Percentiles rank a stretch among this genome's conserved stretches.
These are phyloP conservation scores for Tricholomella constricta DNA, from an alignment of 768 basidiomycete species.

Conservation along the genomic window DNA sequence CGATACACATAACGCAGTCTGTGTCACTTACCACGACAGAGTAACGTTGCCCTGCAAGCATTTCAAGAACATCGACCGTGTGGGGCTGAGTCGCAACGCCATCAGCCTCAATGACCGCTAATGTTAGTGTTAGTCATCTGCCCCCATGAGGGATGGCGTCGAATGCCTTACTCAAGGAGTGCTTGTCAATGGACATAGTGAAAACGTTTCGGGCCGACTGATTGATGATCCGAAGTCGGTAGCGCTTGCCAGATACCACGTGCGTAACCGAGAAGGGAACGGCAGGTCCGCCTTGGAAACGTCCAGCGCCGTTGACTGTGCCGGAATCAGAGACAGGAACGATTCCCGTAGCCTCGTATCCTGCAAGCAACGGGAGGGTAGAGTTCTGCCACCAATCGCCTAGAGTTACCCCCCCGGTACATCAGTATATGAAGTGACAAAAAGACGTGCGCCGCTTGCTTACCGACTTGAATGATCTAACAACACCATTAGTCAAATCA, in stretches of 20 bases:
- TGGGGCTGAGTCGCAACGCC: constrained; percentile 33
- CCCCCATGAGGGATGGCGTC: neutral
- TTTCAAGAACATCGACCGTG: constrained; percentile 39
- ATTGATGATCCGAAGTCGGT: constrained; percentile 50
- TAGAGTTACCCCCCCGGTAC: too few relatives aligned
- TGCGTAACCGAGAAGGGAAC: constrained; percentile 37
- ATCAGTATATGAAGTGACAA: too few relatives aligned
- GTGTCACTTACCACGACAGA: too few relatives aligned
- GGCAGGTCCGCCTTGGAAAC: constrained; percentile 39
- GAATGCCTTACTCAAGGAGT: constrained; percentile 24
- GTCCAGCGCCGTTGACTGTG: constrained; percentile 46
- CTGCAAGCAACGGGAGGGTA: constrained; percentile 25
- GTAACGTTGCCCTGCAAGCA: constrained; percentile 56
- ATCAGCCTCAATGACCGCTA: constrained; percentile 42
- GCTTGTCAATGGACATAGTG: constrained; percentile 33
- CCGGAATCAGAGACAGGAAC: constrained; percentile 36
- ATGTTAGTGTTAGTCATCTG: neutral
- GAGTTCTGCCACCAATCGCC: constrained; percentile 47
- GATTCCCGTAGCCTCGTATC: constrained; percentile 25
- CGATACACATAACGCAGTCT: neutral
- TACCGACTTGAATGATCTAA: constrained; percentile 20
- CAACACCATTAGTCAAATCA: neutral
- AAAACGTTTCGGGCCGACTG: constrained; percentile 42
- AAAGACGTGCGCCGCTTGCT: too few relatives aligned
- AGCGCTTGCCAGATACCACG: constrained; percentile 39